Conservation (phyloP, 768 basidiomycete genomes). For the Pulveroboletus sp. region DNA sequence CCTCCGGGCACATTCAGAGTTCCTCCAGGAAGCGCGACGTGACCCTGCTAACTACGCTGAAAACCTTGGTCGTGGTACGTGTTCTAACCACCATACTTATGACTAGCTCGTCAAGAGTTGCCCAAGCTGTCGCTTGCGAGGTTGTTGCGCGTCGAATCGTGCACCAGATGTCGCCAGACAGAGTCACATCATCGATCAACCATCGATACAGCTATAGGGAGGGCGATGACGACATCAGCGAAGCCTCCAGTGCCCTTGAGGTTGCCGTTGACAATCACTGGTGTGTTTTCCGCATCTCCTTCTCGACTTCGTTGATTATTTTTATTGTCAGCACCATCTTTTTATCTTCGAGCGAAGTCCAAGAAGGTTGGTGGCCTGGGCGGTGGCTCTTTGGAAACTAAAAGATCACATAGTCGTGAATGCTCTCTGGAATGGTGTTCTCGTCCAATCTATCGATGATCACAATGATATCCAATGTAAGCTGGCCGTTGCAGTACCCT, state of each 20-base stretch:
- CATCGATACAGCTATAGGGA: slow-evolving; percentile 69
- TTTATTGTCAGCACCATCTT: slow-evolving; percentile 61
- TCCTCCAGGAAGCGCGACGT: slow-evolving; percentile 74
- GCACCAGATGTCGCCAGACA: slow-evolving; percentile 61
- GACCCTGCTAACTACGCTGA: slow-evolving; percentile 86
- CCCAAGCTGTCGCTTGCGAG: slow-evolving; percentile 74
- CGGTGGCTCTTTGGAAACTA: not conserved
- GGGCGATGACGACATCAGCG: slow-evolving; percentile 71
- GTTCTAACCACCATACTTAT: not conserved
- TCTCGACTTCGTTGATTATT: slow-evolving; percentile 1
- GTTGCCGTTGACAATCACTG: slow-evolving; percentile 90
- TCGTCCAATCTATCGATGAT: slow-evolving; percentile 74
- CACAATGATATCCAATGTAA: slow-evolving; percentile 75
- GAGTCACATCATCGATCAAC: slow-evolving; percentile 67
- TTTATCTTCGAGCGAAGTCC: slow-evolving; percentile 79
- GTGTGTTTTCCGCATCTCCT: slow-evolving; percentile 34
- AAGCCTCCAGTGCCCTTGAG: slow-evolving; percentile 75
- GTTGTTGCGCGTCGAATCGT: slow-evolving; percentile 77
- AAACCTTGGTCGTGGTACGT: slow-evolving; percentile 70
- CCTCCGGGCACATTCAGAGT: slow-evolving; percentile 70
- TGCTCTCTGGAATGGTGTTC: slow-evolving; percentile 76
- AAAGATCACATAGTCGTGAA: slow-evolving; percentile 55
- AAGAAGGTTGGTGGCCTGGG: slow-evolving; percentile 51
- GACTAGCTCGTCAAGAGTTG: not conserved
- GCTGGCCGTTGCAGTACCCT: slow-evolving; percentile 10